phyloP scores from a whole-genome alignment of 495 filamentous ascomycete species.

The Parathielavia hyrcaniae region DNA sequence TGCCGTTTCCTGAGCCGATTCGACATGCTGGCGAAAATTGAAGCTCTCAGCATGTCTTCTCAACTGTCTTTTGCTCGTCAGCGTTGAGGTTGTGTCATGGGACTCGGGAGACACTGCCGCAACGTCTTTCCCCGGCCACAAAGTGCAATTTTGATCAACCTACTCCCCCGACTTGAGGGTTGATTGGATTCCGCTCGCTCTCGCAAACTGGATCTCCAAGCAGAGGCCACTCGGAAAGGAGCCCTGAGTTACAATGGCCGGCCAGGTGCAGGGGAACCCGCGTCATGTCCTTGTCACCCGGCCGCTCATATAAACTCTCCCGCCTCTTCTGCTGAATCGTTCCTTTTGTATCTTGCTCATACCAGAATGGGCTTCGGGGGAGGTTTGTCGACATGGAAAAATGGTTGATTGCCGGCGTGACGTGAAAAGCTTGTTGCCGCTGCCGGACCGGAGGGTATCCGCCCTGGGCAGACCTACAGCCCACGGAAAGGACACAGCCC shows the following conservation, averaged over 20 bases:
- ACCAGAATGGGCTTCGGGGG: neutral
- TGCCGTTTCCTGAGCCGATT: neutral
- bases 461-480: neutral
- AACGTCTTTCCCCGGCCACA: neutral
- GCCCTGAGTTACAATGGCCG: neutral
- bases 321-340: neutral
- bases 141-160: neutral
- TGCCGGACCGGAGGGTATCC: neutral
- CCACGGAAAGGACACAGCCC: neutral
- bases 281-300: constrained; percentile 21
- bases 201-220: neutral
- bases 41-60: neutral
- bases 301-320: neutral
- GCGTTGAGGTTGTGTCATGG: neutral
- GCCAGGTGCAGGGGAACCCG: constrained; percentile 19
- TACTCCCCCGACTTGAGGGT: neutral
- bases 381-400: neutral
- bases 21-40: neutral
- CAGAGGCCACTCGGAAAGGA: constrained; percentile 20
- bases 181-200: constrained; percentile 10
- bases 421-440: too few species aligned
- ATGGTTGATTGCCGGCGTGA: neutral
- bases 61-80: neutral
- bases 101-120: neutral
- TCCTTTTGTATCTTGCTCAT: neutral